phyloP scores from a whole-genome alignment of 2,329 filamentous ascomycete species.

The Fonsecaea pugnacius region DNA sequence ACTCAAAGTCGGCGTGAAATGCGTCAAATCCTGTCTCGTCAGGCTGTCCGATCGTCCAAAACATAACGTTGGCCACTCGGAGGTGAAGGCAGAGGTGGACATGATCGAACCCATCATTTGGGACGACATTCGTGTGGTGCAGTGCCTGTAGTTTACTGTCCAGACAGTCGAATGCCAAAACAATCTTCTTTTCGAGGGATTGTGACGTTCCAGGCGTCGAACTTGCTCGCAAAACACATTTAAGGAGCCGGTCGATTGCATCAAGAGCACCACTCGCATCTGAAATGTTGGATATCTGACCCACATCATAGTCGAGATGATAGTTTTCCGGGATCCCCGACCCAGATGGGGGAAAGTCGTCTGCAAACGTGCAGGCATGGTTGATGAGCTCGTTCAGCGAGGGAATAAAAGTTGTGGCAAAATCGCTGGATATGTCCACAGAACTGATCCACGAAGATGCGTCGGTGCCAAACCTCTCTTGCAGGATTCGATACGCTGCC shows the following conservation, averaged over 20 bases:
- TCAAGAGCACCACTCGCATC: slow-evolving; percentile 7
- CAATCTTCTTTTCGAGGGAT: slow-evolving; percentile 4
- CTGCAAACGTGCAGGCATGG: slow-evolving; percentile 20
- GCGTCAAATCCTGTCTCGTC: slow-evolving; percentile 20
- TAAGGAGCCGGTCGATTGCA: slow-evolving; percentile 14
- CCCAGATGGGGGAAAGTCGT: slow-evolving; percentile 18
- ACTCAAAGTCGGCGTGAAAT: slow-evolving; percentile 12
- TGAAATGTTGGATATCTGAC: slow-evolving; percentile 2
- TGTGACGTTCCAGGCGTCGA: neutral
- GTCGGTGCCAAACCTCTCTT: slow-evolving; percentile 3
- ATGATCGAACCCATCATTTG: slow-evolving; percentile 1
- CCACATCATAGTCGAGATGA: slow-evolving; percentile 11
- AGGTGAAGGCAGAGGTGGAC: slow-evolving; percentile 19
- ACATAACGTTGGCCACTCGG: slow-evolving; percentile 16
- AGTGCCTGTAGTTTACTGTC: slow-evolving; percentile 5
- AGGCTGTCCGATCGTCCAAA: neutral
- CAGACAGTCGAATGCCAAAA: slow-evolving; percentile 5
- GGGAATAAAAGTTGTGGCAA: slow-evolving; percentile 7
- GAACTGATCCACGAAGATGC: neutral
- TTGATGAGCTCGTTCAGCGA: slow-evolving; percentile 17
- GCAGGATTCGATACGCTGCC: slow-evolving; percentile 21
- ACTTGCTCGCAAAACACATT: slow-evolving; percentile 14
- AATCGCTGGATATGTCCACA: neutral
- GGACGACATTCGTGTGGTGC: neutral
- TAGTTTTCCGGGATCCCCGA: slow-evolving; percentile 10